Percentiles rank a stretch among this genome's conserved stretches.
Conservation (phyloP, 331 rosid genomes). For the Quercus tomentella region DNA sequence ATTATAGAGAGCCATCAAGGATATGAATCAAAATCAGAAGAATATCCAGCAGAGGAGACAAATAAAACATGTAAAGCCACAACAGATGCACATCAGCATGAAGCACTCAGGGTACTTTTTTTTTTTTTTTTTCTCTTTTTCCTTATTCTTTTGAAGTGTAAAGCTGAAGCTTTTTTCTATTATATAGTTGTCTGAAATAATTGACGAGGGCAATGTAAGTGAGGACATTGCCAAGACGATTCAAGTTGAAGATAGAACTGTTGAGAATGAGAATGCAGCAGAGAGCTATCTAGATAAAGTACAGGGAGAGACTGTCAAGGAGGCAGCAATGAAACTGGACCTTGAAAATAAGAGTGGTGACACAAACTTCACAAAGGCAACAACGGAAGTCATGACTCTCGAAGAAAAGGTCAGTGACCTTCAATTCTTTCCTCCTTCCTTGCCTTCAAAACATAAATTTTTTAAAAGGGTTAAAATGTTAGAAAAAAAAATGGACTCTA, state of each 20-base stretch:
- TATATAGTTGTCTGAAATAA: conserved; percentile 19
- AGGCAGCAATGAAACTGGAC: not conserved
- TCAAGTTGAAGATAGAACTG: not conserved
- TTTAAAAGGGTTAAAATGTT: not conserved
- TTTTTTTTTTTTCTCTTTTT: not conserved
- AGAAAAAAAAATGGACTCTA: not conserved
- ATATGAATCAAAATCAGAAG: not conserved
- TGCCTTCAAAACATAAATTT: not conserved
- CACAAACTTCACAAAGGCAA: not conserved
- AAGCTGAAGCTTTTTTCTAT: not conserved
- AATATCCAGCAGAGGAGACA: conserved; percentile 8
- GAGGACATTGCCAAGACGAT: conserved; percentile 1
- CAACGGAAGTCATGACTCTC: not conserved
- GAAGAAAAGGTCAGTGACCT: conserved; percentile 26
- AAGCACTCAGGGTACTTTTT: conserved; percentile 4
- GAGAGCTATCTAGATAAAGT: conserved; percentile 8
- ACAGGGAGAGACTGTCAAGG: conserved; percentile 10
- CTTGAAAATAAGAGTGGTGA: not conserved
- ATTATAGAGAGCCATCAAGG: conserved; percentile 1
- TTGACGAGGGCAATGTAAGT: not conserved
- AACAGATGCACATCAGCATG: conserved; percentile 1
- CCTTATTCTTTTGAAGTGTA: not conserved
- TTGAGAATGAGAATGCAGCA: not conserved
- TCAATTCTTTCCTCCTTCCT: not conserved
- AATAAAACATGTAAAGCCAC: not conserved